Base-by-base conservation (phyloP, 2,329 filamentous ascomycete genomes). In the Trichoderma polysporum region DNA sequence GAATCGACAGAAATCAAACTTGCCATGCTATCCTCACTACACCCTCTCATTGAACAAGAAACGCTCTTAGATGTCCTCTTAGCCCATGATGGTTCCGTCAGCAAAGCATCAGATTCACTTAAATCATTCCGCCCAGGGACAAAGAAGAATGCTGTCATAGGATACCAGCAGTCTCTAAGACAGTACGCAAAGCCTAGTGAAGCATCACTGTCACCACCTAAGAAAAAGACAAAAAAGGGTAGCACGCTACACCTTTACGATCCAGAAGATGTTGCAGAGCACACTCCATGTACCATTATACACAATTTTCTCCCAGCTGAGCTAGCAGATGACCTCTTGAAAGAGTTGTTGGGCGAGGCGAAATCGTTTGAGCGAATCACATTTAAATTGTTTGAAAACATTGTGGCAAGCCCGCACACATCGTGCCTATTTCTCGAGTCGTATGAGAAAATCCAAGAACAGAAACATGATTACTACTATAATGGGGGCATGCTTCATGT, bases 1-100 rank as follows among this genome's bases (percentile, higher is more conserved):
- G 91, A 97, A 54, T 89, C 91, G 1, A 99, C 95, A 0, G 95
- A 98, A 69, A 83, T 96, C 72, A 98, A 97, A 74, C 80, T 99
- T 15, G 93, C 93, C 1, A 82, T 97, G 1, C 81, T 99, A 3
- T 86, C 90, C 2, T 98, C 95, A 0, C 79, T 97, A 0, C 85
- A 93, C 70, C 88, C 91, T 0, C 75, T 82, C 0, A 70, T 89
- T 4, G 83, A 88, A 8, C 88, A 91, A 54, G 86, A 90, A 39
- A 82, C 84, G 0, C 82, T 97, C 0, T 84, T 99, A 0, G 94
- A 98, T 70, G 81, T 93, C 6, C 83, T 98, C 0, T 81, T 97
- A 0, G 88, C 88, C 0, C 88, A 91, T 68, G 86, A 94, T 31
- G 95, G 95, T 0, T 92, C 88, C 0, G 90, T 97, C 0, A 80